phyloP scores from a whole-genome alignment of 495 filamentous ascomycete species.

The Hypoxylon trugodes region DNA sequence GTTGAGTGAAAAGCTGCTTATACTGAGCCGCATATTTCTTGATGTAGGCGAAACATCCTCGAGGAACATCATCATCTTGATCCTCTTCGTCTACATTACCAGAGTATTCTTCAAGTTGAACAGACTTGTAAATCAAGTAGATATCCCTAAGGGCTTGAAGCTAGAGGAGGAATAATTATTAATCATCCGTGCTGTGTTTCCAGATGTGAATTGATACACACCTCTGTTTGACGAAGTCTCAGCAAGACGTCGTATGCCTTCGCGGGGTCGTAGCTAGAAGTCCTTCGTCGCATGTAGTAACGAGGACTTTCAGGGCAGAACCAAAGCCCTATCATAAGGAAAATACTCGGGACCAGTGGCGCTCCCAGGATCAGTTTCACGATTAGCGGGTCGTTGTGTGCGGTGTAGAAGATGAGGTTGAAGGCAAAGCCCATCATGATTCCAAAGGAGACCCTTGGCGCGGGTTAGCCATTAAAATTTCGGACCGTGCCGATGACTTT shows the following conservation, averaged over 20 bases:
- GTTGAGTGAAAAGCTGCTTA: slow-evolving; percentile 33
- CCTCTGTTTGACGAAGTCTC: slow-evolving; percentile 39
- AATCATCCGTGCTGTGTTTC: background rate
- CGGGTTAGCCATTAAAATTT: background rate
- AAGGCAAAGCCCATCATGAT: slow-evolving; percentile 45
- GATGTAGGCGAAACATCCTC: slow-evolving; percentile 16
- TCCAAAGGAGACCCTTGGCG: slow-evolving; percentile 45
- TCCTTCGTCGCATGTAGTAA: slow-evolving; percentile 43
- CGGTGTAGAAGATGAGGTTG: slow-evolving; percentile 41
- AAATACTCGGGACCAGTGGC: slow-evolving; percentile 40
- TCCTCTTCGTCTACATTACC: slow-evolving; percentile 6
- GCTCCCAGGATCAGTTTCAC: slow-evolving; percentile 39
- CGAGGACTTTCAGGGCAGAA: slow-evolving; percentile 46
- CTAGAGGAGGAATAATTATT: slow-evolving; percentile 12
- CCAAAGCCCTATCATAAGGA: slow-evolving; percentile 38
- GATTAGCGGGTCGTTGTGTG: background rate
- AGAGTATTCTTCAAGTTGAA: slow-evolving; percentile 38
- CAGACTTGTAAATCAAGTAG: slow-evolving; percentile 43
- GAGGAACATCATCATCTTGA: background rate
- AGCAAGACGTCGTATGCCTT: slow-evolving; percentile 38
- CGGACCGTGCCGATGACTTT: background rate
- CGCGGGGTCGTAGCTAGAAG: slow-evolving; percentile 34
- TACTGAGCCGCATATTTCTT: slow-evolving; percentile 34
- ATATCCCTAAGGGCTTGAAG: slow-evolving; percentile 45
- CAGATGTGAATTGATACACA: background rate